Evolutionary conservation across 106 monocot genomes (phyloP).

Genomic region (Dendrobium officinale): DNA sequence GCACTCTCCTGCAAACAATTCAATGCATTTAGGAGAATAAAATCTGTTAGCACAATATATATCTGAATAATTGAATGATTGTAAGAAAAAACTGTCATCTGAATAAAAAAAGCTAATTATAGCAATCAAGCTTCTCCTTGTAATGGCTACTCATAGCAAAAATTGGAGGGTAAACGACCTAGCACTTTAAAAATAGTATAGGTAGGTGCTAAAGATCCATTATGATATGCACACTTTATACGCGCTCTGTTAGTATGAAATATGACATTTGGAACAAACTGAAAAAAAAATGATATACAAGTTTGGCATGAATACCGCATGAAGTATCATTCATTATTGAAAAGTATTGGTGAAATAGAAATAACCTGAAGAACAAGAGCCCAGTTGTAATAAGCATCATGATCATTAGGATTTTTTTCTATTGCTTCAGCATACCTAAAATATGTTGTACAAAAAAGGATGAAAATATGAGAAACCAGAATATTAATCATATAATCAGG

Average conservation of each 20-base stretch:
- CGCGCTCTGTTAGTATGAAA: not conserved
- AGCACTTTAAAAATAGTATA: not conserved
- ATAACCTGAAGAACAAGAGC: conserved; percentile 93
- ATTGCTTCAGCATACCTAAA: conserved; percentile 84
- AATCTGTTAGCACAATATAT: not conserved
- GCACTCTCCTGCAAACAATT: conserved; percentile 73
- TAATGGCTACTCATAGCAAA: not conserved
- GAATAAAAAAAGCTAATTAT: not conserved
- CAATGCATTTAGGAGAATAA: not conserved
- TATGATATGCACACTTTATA: not conserved
- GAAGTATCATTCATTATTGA: not conserved
- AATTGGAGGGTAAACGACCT: not conserved
- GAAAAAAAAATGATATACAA: not conserved
- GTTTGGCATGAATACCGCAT: not conserved
- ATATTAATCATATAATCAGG: not conserved
- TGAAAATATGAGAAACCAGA: not conserved
- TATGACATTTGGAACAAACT: not conserved
- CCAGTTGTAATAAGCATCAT: conserved; percentile 98
- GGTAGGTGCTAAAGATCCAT: not conserved
- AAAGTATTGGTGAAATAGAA: not conserved
- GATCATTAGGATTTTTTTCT: conserved; percentile 89
- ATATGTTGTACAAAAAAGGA: conserved; percentile 1
- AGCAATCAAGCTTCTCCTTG: not conserved
- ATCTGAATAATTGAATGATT: not conserved
- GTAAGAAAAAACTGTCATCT: not conserved